These are phyloP conservation scores for Aspergillus pseudonomiae DNA, from an alignment of 2,329 filamentous ascomycete species.

Conservation along the genomic window DNA sequence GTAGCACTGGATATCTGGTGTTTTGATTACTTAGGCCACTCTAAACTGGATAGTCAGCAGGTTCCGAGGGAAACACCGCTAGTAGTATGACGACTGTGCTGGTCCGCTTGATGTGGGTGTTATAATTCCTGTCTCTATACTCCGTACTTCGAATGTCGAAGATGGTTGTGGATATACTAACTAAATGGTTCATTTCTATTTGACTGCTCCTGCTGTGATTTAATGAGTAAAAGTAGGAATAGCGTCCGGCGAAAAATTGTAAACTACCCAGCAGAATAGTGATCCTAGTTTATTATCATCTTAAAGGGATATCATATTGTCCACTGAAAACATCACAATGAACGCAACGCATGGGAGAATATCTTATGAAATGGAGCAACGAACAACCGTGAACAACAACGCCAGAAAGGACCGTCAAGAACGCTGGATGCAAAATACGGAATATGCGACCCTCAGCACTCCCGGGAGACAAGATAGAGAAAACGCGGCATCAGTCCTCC, in stretches of 20 bases:
- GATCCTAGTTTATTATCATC: background rate
- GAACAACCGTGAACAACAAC: background rate
- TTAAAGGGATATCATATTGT: background rate
- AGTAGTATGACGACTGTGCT: no score
- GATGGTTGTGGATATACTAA: background rate
- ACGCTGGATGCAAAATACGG: slow-evolving; percentile 6
- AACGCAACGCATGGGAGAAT: background rate
- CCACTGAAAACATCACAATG: background rate
- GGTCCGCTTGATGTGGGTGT: no score
- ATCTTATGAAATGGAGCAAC: background rate
- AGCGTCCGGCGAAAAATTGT: background rate
- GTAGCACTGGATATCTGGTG: background rate
- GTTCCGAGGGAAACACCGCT: background rate
- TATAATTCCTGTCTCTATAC: no score
- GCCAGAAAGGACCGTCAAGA: slow-evolving; percentile 1
- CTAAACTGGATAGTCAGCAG: background rate
- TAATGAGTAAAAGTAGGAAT: no score
- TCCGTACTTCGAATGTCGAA: background rate
- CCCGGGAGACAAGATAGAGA: background rate
- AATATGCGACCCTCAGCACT: background rate
- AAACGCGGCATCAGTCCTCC: slow-evolving; percentile 24
- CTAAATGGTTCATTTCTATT: background rate
- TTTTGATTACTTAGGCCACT: no score
- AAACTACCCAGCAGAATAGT: background rate
- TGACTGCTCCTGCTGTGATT: background rate